A percentile compares a stretch with the other conserved stretches of the same genome.
These are phyloP conservation scores for Juglanconis oblonga DNA, from an alignment of 2,329 filamentous ascomycete species.

Conservation along the genomic window DNA sequence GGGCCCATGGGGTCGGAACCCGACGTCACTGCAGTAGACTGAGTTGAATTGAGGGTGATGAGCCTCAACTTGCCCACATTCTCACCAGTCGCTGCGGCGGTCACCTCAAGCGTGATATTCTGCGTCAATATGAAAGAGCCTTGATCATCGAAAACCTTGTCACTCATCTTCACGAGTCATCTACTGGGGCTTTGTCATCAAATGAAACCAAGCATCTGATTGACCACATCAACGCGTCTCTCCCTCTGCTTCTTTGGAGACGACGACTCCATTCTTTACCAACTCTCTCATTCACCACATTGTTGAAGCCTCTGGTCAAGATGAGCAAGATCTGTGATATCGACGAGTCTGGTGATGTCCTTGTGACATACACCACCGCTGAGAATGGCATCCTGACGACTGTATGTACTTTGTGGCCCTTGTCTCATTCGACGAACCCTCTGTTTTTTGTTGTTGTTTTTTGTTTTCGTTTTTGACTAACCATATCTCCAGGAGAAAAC, in stretches of 20 bases:
- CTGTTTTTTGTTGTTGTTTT: background rate
- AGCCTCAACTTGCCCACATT: no score
- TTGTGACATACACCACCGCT: conserved; percentile 30
- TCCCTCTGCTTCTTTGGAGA: no score
- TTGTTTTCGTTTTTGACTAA: background rate
- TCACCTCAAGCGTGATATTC: no score
- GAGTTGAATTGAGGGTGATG: no score
- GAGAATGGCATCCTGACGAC: conserved; percentile 24
- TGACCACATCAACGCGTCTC: no score
- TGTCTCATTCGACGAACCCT: background rate
- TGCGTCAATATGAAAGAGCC: background rate
- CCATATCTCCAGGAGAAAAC: conserved; percentile 29
- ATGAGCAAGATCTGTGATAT: conserved; percentile 34
- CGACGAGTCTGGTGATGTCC: conserved; percentile 35
- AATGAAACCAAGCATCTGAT: no score
- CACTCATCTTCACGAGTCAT: background rate
- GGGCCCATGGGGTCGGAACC: no score
- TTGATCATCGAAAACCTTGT: background rate
- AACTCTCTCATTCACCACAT: background rate
- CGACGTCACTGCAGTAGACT: no score
- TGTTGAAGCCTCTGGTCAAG: background rate
- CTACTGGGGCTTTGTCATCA: background rate
- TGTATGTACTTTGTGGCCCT: conserved; percentile 20
- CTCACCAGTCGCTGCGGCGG: no score
- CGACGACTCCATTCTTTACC: background rate